A percentile compares a stretch with the other conserved stretches of the same genome.
Evolutionary conservation across 495 filamentous ascomycete species (phyloP).

Genomic region (Penicillium taxi): DNA sequence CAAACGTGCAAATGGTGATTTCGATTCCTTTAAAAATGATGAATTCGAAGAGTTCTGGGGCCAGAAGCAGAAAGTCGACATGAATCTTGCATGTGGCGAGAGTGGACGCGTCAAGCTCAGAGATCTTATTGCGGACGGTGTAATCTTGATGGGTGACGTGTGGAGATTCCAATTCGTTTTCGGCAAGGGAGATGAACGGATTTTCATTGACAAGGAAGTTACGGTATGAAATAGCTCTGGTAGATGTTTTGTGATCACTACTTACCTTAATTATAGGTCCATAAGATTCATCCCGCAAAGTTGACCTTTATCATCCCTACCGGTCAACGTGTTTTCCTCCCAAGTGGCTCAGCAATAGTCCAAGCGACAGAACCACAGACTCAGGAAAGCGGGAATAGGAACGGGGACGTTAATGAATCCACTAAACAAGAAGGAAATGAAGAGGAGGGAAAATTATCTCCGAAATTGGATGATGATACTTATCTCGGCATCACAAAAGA

Average conservation of each 20-base stretch:
- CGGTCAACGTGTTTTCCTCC: constrained; percentile 35
- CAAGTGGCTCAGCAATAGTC: background rate
- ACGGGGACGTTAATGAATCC: too few species aligned
- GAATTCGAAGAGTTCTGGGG: constrained; percentile 67
- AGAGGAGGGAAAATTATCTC: too few species aligned
- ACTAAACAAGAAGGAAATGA: too few species aligned
- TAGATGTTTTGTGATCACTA: background rate
- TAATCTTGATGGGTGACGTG: constrained; percentile 45
- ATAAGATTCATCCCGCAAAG: constrained; percentile 23
- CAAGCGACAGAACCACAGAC: background rate
- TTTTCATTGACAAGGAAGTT: constrained; percentile 44
- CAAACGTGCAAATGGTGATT: constrained; percentile 57
- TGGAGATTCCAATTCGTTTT: constrained; percentile 37
- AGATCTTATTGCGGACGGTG: constrained; percentile 36
- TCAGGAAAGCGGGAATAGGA: background rate
- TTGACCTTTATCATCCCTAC: constrained; percentile 41
- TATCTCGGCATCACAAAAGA: too few species aligned
- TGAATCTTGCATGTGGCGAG: constrained; percentile 37
- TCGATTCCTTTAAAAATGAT: constrained; percentile 57
- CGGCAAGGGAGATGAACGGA: constrained; percentile 17
- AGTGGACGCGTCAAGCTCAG: constrained; percentile 42
- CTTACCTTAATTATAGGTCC: constrained; percentile 25
- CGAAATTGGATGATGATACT: too few species aligned
- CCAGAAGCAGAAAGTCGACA: constrained; percentile 46
- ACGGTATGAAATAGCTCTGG: constrained; percentile 24